These are phyloP conservation scores for Mallotus japonicus DNA, from an alignment of 441 rosid genomes.

Conservation along the genomic window DNA sequence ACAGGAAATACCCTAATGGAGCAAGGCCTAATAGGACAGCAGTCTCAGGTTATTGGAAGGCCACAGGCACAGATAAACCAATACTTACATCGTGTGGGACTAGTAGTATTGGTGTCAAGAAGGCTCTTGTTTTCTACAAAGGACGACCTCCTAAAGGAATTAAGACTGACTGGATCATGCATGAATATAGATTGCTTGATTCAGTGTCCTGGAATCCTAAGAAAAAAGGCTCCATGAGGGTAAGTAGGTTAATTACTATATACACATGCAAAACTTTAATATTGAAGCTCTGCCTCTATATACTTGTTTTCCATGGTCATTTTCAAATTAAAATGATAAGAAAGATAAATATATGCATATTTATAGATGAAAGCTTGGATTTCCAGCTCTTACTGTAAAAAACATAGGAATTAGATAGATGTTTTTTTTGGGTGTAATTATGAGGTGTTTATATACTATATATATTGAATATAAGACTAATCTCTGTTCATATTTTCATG, in stretches of 20 bases:
- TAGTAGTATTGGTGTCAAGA: slow-evolving; percentile 48
- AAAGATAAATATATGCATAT: too few relatives aligned
- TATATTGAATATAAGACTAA: too few relatives aligned
- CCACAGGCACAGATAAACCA: slow-evolving; percentile 47
- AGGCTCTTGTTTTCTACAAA: slow-evolving; percentile 47
- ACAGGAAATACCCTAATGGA: slow-evolving; percentile 56
- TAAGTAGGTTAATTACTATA: slow-evolving; percentile 23
- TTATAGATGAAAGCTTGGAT: too few relatives aligned
- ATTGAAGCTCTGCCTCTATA: too few relatives aligned
- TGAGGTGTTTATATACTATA: too few relatives aligned
- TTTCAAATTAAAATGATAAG: too few relatives aligned
- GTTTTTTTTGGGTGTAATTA: too few relatives aligned
- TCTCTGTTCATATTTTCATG: too few relatives aligned
- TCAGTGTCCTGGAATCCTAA: slow-evolving; percentile 28
- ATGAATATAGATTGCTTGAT: slow-evolving; percentile 43
- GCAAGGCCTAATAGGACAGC: slow-evolving; percentile 54
- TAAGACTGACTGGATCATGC: slow-evolving; percentile 57
- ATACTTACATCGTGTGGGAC: slow-evolving; percentile 35
- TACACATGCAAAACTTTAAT: too few relatives aligned
- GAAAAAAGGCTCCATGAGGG: slow-evolving; percentile 48
- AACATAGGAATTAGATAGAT: too few relatives aligned
- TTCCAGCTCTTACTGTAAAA: too few relatives aligned
- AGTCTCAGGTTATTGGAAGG: slow-evolving; percentile 56
- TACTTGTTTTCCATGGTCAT: too few relatives aligned
- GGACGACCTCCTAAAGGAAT: slow-evolving; percentile 46